These are phyloP conservation scores for Lepiota brunneoincarnata DNA, from an alignment of 768 basidiomycete species.

Conservation along the genomic window DNA sequence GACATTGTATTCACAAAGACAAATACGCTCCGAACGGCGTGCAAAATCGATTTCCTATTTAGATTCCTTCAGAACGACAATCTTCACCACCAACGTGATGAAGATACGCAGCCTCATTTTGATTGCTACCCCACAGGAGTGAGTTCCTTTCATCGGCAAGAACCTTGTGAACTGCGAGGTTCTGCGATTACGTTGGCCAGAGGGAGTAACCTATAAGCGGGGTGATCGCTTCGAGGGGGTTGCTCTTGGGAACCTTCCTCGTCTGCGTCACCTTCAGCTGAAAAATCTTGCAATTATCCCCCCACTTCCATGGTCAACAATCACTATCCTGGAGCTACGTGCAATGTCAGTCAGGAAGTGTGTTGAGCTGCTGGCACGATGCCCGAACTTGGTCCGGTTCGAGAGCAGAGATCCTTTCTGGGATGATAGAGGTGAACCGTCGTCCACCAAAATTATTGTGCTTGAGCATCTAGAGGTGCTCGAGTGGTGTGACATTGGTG, in stretches of 20 bases:
- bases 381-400: no score
- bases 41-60: background rate
- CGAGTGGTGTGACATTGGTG: no score
- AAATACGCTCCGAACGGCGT: background rate
- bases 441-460: no score
- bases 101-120: slow-evolving; percentile 1
- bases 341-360: background rate
- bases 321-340: background rate
- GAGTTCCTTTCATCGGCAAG: background rate
- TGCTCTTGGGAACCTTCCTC: background rate
- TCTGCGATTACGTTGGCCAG: background rate
- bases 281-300: background rate
- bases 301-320: background rate
- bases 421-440: no score
- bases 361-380: background rate
- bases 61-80: background rate
- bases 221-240: no score
- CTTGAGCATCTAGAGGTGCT: no score
- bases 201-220: background rate
- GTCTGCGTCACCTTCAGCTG: background rate
- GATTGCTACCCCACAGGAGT: background rate
- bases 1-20: background rate
- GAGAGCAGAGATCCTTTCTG: no score
- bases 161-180: background rate
- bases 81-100: background rate